A percentile compares a stretch with the other conserved stretches of the same genome.
phyloP scores from a whole-genome alignment of 2,329 filamentous ascomycete species.

The Myotisia sp. region DNA sequence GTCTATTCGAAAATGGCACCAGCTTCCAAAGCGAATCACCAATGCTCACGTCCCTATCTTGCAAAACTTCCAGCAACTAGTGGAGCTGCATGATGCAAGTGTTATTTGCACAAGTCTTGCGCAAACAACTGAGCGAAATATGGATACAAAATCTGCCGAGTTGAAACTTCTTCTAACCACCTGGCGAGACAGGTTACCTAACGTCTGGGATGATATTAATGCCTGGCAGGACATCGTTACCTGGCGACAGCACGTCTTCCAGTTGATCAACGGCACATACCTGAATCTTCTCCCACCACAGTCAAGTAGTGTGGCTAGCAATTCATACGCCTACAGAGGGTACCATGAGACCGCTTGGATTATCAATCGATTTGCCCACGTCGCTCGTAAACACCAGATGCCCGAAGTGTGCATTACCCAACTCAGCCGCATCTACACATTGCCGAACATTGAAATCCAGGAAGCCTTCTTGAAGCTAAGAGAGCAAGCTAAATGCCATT shows the following conservation, averaged over 20 bases:
- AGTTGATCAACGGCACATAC: slow-evolving; percentile 89
- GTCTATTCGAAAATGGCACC: slow-evolving; percentile 96
- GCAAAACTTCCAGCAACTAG: slow-evolving; percentile 94
- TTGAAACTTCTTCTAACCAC: slow-evolving; percentile 85
- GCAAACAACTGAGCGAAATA: slow-evolving; percentile 66
- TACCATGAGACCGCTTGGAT: slow-evolving; percentile 99
- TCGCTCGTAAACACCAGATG: slow-evolving; percentile 90
- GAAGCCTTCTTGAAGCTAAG: slow-evolving; percentile 95
- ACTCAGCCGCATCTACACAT: slow-evolving; percentile 90
- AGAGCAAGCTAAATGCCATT: slow-evolving; percentile 98
- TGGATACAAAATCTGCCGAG: slow-evolving; percentile 90
- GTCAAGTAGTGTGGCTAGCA: slow-evolving; percentile 68
- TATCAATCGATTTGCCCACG: slow-evolving; percentile 96
- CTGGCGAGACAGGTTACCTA: slow-evolving; percentile 89
- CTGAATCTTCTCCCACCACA: slow-evolving; percentile 68
- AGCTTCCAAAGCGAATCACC: slow-evolving; percentile 83
- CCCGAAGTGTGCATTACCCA: slow-evolving; percentile 96
- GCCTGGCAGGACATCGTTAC: slow-evolving; percentile 99
- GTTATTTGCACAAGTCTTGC: slow-evolving; percentile 87
- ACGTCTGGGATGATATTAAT: slow-evolving; percentile 98
- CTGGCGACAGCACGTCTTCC: slow-evolving; percentile 98
- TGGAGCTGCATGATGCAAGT: slow-evolving; percentile 93
- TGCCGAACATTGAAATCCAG: slow-evolving; percentile 98
- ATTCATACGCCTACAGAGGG: slow-evolving; percentile 89
- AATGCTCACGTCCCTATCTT: slow-evolving; percentile 89